These are phyloP conservation scores for Stephania cephalantha DNA, from an alignment of 164 flowering plant species.

Conservation along the genomic window DNA sequence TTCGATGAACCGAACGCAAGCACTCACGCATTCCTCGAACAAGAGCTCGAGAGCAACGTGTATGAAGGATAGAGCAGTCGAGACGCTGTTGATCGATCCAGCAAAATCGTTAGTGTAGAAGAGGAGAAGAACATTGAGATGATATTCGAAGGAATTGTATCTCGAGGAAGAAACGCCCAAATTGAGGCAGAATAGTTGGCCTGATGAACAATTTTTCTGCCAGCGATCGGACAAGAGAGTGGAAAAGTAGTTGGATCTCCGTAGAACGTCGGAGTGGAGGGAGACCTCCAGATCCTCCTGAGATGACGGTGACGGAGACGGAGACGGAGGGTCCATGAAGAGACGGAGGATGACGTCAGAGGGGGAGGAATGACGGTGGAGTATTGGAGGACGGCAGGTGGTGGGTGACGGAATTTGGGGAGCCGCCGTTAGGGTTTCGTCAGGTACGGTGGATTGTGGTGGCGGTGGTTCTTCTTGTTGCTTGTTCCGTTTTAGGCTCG, in stretches of 20 bases:
- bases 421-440: slow-evolving; percentile 15
- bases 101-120: slow-evolving; percentile 52
- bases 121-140: slow-evolving; percentile 23
- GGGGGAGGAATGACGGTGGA: slow-evolving; percentile 26
- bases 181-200: slow-evolving; percentile 19
- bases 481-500: too few species aligned
- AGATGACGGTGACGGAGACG: slow-evolving; percentile 8
- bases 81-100: slow-evolving; percentile 23
- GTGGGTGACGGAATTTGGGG: slow-evolving; percentile 17
- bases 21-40: slow-evolving; percentile 71
- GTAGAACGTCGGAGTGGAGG: slow-evolving; percentile 59
- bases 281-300: slow-evolving; percentile 30
- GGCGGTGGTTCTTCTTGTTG: too few species aligned
- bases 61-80: slow-evolving; percentile 44
- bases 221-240: slow-evolving; percentile 82
- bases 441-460: too few species aligned
- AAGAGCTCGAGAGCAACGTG: slow-evolving; percentile 71
- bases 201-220: slow-evolving; percentile 16
- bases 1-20: slow-evolving; percentile 67
- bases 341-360: slow-evolving; percentile 67
- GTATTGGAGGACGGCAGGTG: slow-evolving; percentile 38
- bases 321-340: slow-evolving; percentile 27
- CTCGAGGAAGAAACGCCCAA: slow-evolving; percentile 22
- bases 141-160: too few species aligned
- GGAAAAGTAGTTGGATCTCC: slow-evolving; percentile 57